A percentile compares a stretch with the other conserved stretches of the same genome.
Conservation (phyloP, 495 filamentous ascomycete genomes). For the Pyrenula massariospora region DNA sequence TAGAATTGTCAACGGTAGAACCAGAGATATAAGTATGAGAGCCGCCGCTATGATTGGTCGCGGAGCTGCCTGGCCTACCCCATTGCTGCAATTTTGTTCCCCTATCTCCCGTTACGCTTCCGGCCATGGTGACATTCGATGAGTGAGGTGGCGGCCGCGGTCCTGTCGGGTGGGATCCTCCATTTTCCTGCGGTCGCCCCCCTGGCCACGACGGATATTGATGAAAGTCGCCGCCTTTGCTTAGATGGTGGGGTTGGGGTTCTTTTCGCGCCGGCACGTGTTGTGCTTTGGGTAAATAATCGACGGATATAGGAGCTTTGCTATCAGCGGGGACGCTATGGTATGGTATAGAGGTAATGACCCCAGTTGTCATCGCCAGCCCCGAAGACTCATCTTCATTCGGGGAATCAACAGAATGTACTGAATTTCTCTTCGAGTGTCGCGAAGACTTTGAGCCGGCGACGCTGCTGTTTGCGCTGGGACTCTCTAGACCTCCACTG, state of each 20-base stretch:
- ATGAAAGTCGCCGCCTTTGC: conserved; percentile 74
- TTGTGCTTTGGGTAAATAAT: conserved; percentile 63
- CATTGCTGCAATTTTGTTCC: conserved; percentile 62
- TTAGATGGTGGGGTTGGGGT: conserved; percentile 69
- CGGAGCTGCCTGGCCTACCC: conserved; percentile 45
- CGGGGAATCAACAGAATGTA: conserved; percentile 53
- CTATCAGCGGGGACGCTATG: conserved; percentile 57
- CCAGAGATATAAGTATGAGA: conserved; percentile 53
- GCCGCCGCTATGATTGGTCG: conserved; percentile 34
- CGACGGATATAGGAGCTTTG: conserved; percentile 59
- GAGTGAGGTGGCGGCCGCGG: conserved; percentile 59
- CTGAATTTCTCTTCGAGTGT: conserved; percentile 70
- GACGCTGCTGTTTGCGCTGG: conserved; percentile 39
- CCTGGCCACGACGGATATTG: conserved; percentile 75
- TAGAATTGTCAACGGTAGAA: conserved; percentile 52
- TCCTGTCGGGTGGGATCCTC: conserved; percentile 47
- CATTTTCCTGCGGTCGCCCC: conserved; percentile 27
- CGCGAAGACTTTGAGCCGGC: conserved; percentile 62
- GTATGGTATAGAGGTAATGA: conserved; percentile 85
- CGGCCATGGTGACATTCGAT: conserved; percentile 54
- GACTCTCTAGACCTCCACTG: conserved; percentile 37
- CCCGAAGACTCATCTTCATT: conserved; percentile 37
- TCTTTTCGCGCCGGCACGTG: conserved; percentile 53
- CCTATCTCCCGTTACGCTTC: conserved; percentile 49
- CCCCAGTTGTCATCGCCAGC: conserved; percentile 66